Conservation (phyloP, 768 basidiomycete genomes). For the Chalciporus pseudorubinellus region DNA sequence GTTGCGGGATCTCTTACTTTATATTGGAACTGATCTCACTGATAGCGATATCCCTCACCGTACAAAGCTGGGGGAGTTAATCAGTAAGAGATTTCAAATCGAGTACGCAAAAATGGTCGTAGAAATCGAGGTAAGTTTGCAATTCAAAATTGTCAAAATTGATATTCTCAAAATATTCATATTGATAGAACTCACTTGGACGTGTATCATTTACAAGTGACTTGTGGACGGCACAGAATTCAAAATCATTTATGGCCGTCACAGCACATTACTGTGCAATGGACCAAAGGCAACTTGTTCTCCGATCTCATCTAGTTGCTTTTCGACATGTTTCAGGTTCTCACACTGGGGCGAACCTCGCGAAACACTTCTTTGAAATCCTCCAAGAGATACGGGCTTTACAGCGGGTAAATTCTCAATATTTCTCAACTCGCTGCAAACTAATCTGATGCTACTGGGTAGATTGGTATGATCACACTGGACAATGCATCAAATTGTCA, state of each 20-base stretch:
- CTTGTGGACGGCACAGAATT: neutral
- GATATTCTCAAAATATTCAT: no score
- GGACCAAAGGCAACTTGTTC: neutral
- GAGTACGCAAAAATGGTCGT: no score
- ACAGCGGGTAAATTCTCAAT: neutral
- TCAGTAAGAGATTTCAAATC: slow-evolving; percentile 9
- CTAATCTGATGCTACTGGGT: no score
- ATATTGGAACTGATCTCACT: slow-evolving; percentile 20
- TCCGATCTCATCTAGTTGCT: slow-evolving; percentile 10
- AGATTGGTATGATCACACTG: neutral
- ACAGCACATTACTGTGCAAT: neutral
- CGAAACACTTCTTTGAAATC: neutral
- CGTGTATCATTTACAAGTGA: neutral
- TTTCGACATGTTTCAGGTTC: slow-evolving; percentile 15
- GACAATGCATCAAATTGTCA: neutral
- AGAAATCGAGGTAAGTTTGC: no score
- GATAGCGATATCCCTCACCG: slow-evolving; percentile 27
- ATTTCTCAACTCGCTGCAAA: neutral
- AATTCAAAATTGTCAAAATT: no score
- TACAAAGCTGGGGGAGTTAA: slow-evolving; percentile 16
- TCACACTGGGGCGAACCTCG: slow-evolving; percentile 9
- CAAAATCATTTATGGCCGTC: neutral
- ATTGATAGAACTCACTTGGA: neutral
- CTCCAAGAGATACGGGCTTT: neutral
- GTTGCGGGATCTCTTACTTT: slow-evolving; percentile 25